Conservation (phyloP, 176 grass and related monocot genomes). For the Ananas comosus region DNA sequence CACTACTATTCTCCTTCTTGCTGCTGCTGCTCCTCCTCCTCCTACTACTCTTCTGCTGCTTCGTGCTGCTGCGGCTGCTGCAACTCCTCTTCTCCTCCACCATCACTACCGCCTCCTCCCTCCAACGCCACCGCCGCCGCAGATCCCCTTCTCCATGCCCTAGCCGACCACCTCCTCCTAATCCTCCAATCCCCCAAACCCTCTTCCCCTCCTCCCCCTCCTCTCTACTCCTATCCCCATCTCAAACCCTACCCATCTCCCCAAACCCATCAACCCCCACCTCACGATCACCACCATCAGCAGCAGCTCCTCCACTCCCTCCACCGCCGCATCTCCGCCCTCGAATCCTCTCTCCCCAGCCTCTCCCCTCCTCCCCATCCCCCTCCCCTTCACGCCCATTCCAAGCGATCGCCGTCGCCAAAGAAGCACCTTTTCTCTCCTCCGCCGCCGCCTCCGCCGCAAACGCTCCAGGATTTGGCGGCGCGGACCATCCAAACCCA, state of each 20-base stretch:
- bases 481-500: conserved; percentile 70
- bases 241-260: conserved; percentile 24
- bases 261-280: conserved; percentile 20
- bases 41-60: not conserved
- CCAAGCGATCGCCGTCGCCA: not conserved
- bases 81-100: not conserved
- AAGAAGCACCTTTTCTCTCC: not conserved
- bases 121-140: conserved; percentile 7
- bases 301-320: conserved; percentile 58
- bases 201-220: not conserved
- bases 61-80: not conserved
- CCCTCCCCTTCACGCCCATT: not conserved
- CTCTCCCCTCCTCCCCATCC: conserved; percentile 9
- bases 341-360: conserved; percentile 47
- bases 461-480: conserved; percentile 42
- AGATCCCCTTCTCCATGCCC: conserved; percentile 15
- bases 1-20: not conserved
- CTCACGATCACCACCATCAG: conserved; percentile 23
- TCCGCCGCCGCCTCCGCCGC: conserved; percentile 13
- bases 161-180: conserved; percentile 10
- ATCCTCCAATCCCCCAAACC: conserved; percentile 19
- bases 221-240: conserved; percentile 20
- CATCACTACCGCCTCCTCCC: conserved; percentile 19
- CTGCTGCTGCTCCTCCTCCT: not conserved
- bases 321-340: conserved; percentile 48